Evolutionary conservation across 768 basidiomycete genomes (phyloP), one percentile per base, ranked within the genome.

Genomic region (Cystofilobasidium macerans): DNA sequence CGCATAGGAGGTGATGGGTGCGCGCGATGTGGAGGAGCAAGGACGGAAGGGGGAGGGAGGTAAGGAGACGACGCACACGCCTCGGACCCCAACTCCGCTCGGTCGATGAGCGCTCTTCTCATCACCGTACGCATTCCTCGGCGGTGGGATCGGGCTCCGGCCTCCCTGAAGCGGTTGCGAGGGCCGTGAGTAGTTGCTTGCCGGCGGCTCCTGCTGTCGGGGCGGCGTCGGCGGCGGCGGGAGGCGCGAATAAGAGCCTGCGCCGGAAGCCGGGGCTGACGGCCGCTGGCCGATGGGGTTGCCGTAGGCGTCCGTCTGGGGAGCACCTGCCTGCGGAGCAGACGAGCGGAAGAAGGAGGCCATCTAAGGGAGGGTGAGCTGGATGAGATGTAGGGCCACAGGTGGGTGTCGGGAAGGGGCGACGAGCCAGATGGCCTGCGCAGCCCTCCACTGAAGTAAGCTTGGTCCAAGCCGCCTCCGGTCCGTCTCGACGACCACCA

Each of bases 301-400:
- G 51, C 51, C 51, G 30, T 54, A 54, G 51, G 51, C 51, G 51
- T 54, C 51, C 6, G 51, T 54, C 51, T 54, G 51, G 28, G 26
- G 51, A 2, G 13, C 28, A 2, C 51, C n/a, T n/a, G n/a, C 28
- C 6, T 18, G 18, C 13, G 51, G 28, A 14, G 26, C 28, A 2
- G 51, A 30, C 1, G 51, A 54, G 28, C 51, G 26, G 51, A 54
- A 54, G 51, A 54, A 54, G 51, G 51, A 54, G n/a, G n/a, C n/a
- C n/a, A n/a, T n/a, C n/a, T n/a, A n/a, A n/a, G n/a, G n/a, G n/a
- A n/a, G n/a, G n/a, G n/a, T n/a, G n/a, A n/a, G n/a, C n/a, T n/a
- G n/a, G n/a, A n/a, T n/a, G n/a, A n/a, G n/a, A n/a, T n/a, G n/a
- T n/a, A n/a, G n/a, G n/a, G n/a, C n/a, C n/a, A n/a, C n/a, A n/a